Percentiles rank a stretch among this genome's conserved stretches.
These are phyloP conservation scores for Malassezia restricta DNA, from an alignment of 1,284 basidiomycete genomes.

Conservation along the genomic window DNA sequence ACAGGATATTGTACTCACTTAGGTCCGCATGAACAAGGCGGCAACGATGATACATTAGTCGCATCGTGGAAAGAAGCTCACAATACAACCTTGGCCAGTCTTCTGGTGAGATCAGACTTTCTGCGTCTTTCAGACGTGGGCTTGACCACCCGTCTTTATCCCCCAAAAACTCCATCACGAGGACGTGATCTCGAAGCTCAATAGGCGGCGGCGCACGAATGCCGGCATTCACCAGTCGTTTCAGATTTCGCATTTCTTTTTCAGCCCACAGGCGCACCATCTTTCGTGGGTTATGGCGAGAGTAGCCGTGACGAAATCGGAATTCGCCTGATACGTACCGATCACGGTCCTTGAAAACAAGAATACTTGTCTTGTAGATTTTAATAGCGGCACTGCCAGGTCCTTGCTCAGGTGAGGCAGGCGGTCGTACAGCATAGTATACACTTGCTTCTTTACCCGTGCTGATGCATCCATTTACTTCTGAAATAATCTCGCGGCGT, in stretches of 20 bases:
- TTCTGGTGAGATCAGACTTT: slow-evolving; percentile 23
- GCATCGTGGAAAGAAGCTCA: slow-evolving; percentile 66
- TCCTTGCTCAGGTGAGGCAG: not conserved
- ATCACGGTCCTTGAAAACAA: slow-evolving; percentile 92
- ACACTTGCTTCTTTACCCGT: slow-evolving; percentile 45
- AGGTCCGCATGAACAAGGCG: slow-evolving; percentile 93
- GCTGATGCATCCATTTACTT: slow-evolving; percentile 37
- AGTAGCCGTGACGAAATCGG: slow-evolving; percentile 84
- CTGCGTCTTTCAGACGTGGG: slow-evolving; percentile 38
- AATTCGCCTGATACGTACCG: slow-evolving; percentile 82
- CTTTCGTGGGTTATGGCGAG: slow-evolving; percentile 83
- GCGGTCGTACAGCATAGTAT: slow-evolving; percentile 36
- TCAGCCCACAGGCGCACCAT: slow-evolving; percentile 99
- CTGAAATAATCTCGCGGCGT: slow-evolving; percentile 28
- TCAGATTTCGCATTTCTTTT: slow-evolving; percentile 94
- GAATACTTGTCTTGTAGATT: slow-evolving; percentile 96
- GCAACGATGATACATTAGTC: slow-evolving; percentile 78
- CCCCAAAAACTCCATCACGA: slow-evolving; percentile 91
- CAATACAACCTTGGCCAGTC: slow-evolving; percentile 54
- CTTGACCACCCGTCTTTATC: slow-evolving; percentile 36
- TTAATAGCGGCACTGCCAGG: slow-evolving; percentile 57
- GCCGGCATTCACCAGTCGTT: slow-evolving; percentile 66
- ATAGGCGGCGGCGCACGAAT: slow-evolving; percentile 75
- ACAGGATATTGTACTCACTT: slow-evolving; percentile 94
- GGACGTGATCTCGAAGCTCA: slow-evolving; percentile 88